These are phyloP conservation scores for Cladosporium sp. DNA, from an alignment of 2,329 filamentous ascomycete genomes.

Conservation along the genomic window DNA sequence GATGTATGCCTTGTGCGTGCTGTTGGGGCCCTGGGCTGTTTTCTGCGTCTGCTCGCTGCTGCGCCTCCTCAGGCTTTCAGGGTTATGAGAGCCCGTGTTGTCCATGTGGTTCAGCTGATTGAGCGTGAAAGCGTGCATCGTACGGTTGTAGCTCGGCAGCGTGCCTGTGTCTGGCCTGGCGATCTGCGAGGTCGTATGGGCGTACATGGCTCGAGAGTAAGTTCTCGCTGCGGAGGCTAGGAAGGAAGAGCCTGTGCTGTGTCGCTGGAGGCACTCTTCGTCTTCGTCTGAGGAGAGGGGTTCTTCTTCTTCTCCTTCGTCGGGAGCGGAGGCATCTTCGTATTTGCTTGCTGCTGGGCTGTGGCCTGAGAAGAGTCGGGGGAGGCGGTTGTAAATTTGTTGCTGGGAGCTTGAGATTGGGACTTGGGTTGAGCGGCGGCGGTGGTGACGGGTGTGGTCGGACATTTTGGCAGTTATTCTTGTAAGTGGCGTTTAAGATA, in stretches of 20 bases:
- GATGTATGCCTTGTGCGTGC: background rate
- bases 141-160: constrained; percentile 27
- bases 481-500: background rate
- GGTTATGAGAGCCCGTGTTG: constrained; percentile 20
- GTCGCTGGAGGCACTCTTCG: background rate
- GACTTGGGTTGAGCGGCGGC: constrained; percentile 5
- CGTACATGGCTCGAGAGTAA: constrained; percentile 29
- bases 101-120: constrained; percentile 25
- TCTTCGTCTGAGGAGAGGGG: background rate
- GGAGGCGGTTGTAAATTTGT: constrained; percentile 14
- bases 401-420: background rate
- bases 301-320: constrained; percentile 14
- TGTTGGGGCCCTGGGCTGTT: background rate
- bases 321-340: background rate
- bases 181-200: constrained; percentile 27
- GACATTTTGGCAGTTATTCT: background rate
- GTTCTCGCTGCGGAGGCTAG: background rate
- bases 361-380: constrained; percentile 19
- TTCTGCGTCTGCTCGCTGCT: constrained; percentile 1
- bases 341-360: constrained; percentile 1
- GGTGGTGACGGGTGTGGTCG: background rate
- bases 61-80: background rate
- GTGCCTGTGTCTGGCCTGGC: background rate
- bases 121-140: constrained; percentile 31
- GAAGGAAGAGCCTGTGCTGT: constrained; percentile 9